Evolutionary conservation across 202 grass and related monocot species (phyloP).

Genomic region (Schoenoplectus tabernaemontani): DNA sequence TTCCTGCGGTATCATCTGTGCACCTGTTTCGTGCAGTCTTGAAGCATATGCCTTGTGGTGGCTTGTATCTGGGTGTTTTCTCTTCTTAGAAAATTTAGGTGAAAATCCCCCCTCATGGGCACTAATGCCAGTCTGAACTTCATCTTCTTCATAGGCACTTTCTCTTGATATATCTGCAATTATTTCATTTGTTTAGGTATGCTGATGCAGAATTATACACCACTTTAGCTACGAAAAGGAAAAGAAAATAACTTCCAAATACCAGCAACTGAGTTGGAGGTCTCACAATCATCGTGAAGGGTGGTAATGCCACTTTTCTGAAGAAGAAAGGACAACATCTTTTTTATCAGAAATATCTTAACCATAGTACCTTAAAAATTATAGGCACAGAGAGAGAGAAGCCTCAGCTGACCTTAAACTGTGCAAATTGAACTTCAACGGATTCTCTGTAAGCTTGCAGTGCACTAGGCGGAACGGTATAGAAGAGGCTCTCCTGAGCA

Average conservation of each 20-base stretch:
- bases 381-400: conserved; percentile 5
- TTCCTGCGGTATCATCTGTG: conserved; percentile 44
- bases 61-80: conserved; percentile 38
- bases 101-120: conserved; percentile 50
- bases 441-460: conserved; percentile 76
- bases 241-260: conserved; percentile 18
- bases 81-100: conserved; percentile 51
- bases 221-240: conserved; percentile 4
- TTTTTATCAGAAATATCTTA: conserved; percentile 18
- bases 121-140: conserved; percentile 44
- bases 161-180: conserved; percentile 51
- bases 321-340: conserved; percentile 20
- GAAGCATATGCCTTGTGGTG: conserved; percentile 47
- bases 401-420: conserved; percentile 66
- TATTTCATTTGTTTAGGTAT: background rate
- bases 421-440: conserved; percentile 50
- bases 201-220: background rate
- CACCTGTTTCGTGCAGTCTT: conserved; percentile 45
- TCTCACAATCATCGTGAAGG: conserved; percentile 70
- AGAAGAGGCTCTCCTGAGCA: conserved; percentile 81
- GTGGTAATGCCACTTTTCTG: conserved; percentile 51
- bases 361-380: background rate
- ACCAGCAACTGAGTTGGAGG: conserved; percentile 70
- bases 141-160: conserved; percentile 82
- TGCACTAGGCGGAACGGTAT: conserved; percentile 63